Evolutionary conservation across 2,329 filamentous ascomycete genomes (phyloP).

Genomic region (Nigrospora oryzae): DNA sequence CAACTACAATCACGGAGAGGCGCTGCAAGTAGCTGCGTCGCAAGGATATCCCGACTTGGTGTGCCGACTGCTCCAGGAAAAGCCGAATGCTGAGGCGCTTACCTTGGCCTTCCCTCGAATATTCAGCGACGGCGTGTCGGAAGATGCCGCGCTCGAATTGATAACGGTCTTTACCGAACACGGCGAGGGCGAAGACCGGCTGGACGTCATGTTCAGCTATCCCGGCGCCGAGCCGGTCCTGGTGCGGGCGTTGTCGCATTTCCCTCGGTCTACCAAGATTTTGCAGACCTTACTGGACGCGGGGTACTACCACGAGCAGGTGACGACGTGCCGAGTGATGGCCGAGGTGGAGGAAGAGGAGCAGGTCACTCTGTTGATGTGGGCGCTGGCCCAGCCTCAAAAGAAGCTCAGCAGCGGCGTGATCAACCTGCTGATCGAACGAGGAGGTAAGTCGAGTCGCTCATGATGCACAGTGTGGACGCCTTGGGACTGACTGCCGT

Average conservation of each 20-base stretch:
- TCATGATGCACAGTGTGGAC: background rate
- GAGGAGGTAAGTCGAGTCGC: conserved; percentile 19
- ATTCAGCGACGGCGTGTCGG: conserved; percentile 37
- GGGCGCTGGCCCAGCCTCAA: conserved; percentile 54
- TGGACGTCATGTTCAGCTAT: conserved; percentile 41
- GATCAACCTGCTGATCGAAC: conserved; percentile 46
- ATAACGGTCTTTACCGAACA: conserved; percentile 44
- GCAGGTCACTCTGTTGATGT: conserved; percentile 47
- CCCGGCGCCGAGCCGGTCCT: conserved; percentile 37
- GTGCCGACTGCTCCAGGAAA: conserved; percentile 37
- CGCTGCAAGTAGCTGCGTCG: conserved; percentile 44
- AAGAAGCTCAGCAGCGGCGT: conserved; percentile 52
- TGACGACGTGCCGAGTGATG: conserved; percentile 31
- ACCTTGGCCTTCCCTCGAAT: conserved; percentile 47
- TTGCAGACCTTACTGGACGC: conserved; percentile 44
- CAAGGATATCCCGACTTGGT: conserved; percentile 42
- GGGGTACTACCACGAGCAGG: conserved; percentile 52
- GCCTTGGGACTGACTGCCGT: background rate
- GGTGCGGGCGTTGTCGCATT: conserved; percentile 42
- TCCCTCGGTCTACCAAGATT: conserved; percentile 45
- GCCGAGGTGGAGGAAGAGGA: conserved; percentile 42
- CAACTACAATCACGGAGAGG: conserved; percentile 43
- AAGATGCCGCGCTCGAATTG: conserved; percentile 41
- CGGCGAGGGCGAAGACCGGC: conserved; percentile 32
- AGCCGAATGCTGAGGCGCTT: conserved; percentile 40